Conservation (phyloP, 2,329 filamentous ascomycete genomes). For the Sporothrix variecibatus region DNA sequence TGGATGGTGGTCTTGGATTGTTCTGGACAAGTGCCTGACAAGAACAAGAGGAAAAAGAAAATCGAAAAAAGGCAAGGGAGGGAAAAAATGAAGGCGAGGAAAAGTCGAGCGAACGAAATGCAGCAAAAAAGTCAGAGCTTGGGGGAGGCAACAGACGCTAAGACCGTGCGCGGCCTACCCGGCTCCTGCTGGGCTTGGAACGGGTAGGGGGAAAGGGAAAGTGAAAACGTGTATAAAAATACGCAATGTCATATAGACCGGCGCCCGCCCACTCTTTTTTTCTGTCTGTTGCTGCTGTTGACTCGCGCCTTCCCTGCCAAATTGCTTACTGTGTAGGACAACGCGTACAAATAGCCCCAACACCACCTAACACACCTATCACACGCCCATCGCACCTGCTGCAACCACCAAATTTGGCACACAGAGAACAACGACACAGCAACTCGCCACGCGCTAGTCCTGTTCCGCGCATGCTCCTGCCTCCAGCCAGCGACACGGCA, state of each 20-base stretch:
- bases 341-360: neutral
- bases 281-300: constrained; percentile 24
- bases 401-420: neutral
- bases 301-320: constrained; percentile 15
- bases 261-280: constrained; percentile 34
- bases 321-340: constrained; percentile 6
- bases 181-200: constrained; percentile 17
- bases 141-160: constrained; percentile 25
- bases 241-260: constrained; percentile 37
- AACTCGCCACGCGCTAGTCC: constrained; percentile 20
- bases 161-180: constrained; percentile 31
- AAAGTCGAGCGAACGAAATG: constrained; percentile 10
- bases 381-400: neutral
- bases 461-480: neutral
- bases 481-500: constrained; percentile 7
- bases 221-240: constrained; percentile 38
- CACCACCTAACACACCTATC: neutral
- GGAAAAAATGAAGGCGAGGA: constrained; percentile 7
- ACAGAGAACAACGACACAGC: neutral
- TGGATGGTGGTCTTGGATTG: constrained; percentile 5
- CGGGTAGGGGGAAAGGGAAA: constrained; percentile 15
- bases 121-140: constrained; percentile 22
- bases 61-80: constrained; percentile 14
- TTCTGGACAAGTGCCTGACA: neutral
- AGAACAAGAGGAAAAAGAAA: neutral